Conservation (phyloP, 2,329 filamentous ascomycete genomes). For the Clonostachys rosea region DNA sequence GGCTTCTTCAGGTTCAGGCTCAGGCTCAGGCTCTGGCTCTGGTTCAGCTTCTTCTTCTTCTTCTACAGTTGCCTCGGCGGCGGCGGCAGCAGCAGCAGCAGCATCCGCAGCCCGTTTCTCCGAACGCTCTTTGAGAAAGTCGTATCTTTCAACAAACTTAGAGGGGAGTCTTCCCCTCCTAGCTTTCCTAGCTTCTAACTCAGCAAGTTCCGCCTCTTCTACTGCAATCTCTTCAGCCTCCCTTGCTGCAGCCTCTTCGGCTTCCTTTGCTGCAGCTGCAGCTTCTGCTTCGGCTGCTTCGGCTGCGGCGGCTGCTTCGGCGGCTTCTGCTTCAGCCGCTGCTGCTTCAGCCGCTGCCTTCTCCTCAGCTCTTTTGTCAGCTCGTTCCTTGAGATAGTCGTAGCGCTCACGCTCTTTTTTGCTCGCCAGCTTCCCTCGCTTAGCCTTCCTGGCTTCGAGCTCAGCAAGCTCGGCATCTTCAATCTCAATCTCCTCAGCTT, state of each 20-base stretch:
- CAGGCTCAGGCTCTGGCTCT: conserved; percentile 8
- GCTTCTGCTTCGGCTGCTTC: conserved; percentile 8
- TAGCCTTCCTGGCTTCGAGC: conserved; percentile 21
- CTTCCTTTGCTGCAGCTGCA: background rate
- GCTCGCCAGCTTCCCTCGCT: conserved; percentile 12
- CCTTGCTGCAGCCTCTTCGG: conserved; percentile 12
- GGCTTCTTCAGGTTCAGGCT: conserved; percentile 16
- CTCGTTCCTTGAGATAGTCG: conserved; percentile 9
- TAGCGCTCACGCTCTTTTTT: conserved; percentile 20
- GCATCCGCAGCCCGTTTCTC: conserved; percentile 19
- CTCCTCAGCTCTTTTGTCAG: conserved; percentile 17
- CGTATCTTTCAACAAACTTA: conserved; percentile 18
- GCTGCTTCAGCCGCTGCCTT: conserved; percentile 17
- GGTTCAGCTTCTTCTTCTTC: conserved; percentile 13
- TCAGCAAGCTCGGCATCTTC: conserved; percentile 13
- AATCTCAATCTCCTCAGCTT: conserved; percentile 13
- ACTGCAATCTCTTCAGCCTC: conserved; percentile 9
- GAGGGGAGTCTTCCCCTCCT: conserved; percentile 13
- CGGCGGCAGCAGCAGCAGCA: conserved; percentile 15
- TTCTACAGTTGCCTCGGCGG: conserved; percentile 17
- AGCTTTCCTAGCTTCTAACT: conserved; percentile 20
- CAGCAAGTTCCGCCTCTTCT: conserved; percentile 12
- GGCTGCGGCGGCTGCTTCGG: conserved; percentile 8
- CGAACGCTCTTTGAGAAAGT: conserved; percentile 10
- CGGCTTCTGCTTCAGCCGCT: conserved; percentile 12